These are phyloP conservation scores for Spironucleus salmonicida DNA, from an alignment of 208 protist genomes.

Conservation along the genomic window DNA sequence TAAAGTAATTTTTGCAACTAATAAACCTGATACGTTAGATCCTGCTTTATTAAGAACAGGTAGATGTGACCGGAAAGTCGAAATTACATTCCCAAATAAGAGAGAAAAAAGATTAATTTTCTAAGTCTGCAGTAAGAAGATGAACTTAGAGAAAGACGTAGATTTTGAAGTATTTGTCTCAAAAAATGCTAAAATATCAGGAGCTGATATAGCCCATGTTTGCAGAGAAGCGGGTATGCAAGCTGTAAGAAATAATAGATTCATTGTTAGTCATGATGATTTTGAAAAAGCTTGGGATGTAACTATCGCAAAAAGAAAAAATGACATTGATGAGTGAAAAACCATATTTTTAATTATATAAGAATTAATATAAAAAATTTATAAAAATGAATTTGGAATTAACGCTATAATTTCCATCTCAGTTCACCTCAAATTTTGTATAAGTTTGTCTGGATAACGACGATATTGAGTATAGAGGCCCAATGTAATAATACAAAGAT, in stretches of 20 bases:
- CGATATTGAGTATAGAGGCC: too few relatives aligned
- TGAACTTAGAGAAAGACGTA: conserved; percentile 27
- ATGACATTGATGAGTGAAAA: too few relatives aligned
- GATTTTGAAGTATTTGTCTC: conserved; percentile 33
- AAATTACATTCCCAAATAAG: conserved; percentile 34
- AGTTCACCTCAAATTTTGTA: too few relatives aligned
- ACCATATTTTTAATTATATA: too few relatives aligned
- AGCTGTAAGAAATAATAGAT: conserved; percentile 29
- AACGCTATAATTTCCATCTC: too few relatives aligned
- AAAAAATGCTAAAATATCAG: conserved; percentile 31
- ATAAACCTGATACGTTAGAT: conserved; percentile 98
- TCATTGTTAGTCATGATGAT: background rate
- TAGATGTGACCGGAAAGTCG: conserved; percentile 32
- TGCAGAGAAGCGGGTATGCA: conserved; percentile 39
- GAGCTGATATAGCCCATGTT: conserved; percentile 33
- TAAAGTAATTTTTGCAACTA: conserved; percentile 87
- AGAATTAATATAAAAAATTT: too few relatives aligned
- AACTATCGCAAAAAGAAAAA: conserved; percentile 22
- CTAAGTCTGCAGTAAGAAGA: conserved; percentile 28
- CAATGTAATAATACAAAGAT: too few relatives aligned
- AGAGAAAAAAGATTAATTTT: conserved; percentile 28
- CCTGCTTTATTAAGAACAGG: conserved; percentile 84
- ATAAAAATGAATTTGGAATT: too few relatives aligned
- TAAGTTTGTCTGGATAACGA: too few relatives aligned
- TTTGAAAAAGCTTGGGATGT: conserved; percentile 24